Evolutionary conservation across 495 filamentous ascomycete genomes (phyloP).

Genomic region (Xylaria castorea): DNA sequence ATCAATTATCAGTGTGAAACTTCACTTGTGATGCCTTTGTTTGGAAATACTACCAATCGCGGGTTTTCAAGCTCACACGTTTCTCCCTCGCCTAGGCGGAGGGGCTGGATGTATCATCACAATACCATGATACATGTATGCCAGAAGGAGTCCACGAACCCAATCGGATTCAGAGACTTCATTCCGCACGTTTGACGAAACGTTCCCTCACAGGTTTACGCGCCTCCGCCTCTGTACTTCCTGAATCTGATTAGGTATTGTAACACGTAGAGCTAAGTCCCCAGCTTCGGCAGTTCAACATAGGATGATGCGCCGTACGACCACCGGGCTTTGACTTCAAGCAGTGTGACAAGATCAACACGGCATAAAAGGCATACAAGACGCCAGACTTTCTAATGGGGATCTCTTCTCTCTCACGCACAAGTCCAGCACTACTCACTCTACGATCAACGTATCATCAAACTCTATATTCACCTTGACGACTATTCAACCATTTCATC

Average conservation of each 20-base stretch:
- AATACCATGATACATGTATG: not conserved
- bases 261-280: not conserved
- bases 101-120: not conserved
- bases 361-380: not conserved
- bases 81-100: not conserved
- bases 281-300: not conserved
- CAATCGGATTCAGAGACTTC: not conserved
- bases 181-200: not conserved
- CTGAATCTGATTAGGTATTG: not conserved
- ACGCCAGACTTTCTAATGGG: not conserved
- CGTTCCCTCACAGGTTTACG: not conserved
- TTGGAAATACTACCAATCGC: not conserved
- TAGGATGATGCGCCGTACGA: not conserved
- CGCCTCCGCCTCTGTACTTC: conserved; percentile 7
- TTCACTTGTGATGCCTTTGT: not conserved
- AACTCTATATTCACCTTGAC: not conserved
- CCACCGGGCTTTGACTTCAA: too few species aligned
- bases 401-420: not conserved
- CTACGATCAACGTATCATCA: not conserved
- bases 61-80: not conserved
- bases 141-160: not conserved
- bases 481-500: not conserved
- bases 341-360: not conserved
- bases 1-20: not conserved
- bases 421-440: not conserved